Evolutionary conservation across 768 basidiomycete genomes (phyloP), one percentile per base, ranked within the genome.

Genomic region (Gloeostereum incarnatum): DNA sequence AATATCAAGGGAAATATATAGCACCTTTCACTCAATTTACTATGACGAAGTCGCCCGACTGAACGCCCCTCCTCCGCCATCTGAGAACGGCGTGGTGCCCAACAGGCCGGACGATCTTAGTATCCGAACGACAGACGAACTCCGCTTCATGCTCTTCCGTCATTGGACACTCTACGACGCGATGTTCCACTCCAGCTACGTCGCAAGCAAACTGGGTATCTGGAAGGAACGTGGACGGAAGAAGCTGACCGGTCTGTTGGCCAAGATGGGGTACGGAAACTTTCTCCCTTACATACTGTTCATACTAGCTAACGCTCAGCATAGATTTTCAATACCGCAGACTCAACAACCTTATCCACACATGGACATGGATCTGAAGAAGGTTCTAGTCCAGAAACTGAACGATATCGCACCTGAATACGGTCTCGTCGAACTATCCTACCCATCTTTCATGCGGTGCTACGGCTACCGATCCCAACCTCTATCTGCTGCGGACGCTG

Each of bases 101-200:
- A 61, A 78, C 18, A 75, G 72, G 45, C 86, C 94, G 2, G 92
- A 97, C 48, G 93, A 98, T 54, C 63, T 69, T 41, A 77, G 81
- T 21, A 78, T 99, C 45, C 75, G 88, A 26, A 68, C 81, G 27
- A 80, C 78, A 22, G 90, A 93, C 36, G 96, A 99, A 58, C 65
- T 98, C 38, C 73, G 96, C 18, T 98, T 99, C 57, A 92, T 82
- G 62, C 71, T 97, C 38, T 92, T 93, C 55, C 73, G 94, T 40
- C 96, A 98, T 62, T 99, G 96, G 96, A 97, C 85, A 21, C 61
- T 99, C 32, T 98, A 97, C 54, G 96, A 99, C 52, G 81, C 93
- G 8, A 98, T 99, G 96, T 81, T 82, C 50, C 94, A 99, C 57
- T 96, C 92, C 3, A 87, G 86, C 41, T 99, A 98, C 51, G 83